Evolutionary conservation across 768 basidiomycete species (phyloP), one percentile per base, ranked within the genome.

Genomic region (Lactarius pseudohatsudake): DNA sequence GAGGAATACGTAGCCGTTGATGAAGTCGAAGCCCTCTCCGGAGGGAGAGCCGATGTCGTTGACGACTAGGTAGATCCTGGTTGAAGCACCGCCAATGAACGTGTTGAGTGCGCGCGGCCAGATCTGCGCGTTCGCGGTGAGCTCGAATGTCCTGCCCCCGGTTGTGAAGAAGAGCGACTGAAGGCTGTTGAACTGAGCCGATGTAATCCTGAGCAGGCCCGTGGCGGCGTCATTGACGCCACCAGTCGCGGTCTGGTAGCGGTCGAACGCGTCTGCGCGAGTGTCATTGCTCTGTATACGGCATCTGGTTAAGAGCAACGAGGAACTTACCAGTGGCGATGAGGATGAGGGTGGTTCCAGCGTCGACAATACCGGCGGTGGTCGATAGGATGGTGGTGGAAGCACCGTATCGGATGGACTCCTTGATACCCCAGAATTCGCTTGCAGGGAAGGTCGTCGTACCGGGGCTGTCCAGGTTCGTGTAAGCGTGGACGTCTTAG

Each of bases 1-100:
- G 32, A 86, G 77, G 80, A 84, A 86, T 5, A 75, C 70, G 71
- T 77, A 79, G 20, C 85, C 84, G 74, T 85, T 80, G 73, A 87
- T 79, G 68, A 86, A 85, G 76, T 85, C 83, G n/a, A 86, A 74
- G 15, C 84, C 85, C 66, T 78, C 22, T 57, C 82, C 84, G 11
- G 77, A 72, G 36, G 70, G 68, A 1, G 75, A 69, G 36, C 84
- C 85, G 43, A 82, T 67, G 72, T 72, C 70, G n/a, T 59, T 62
- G 59, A 80, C 76, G 59, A 81, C 72, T 36, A 77, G 75, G 72
- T 83, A 83, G 38, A 84, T 74, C 64, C 67, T 61, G 66, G 69
- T 54, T 0, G 71, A 43, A 8, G 65, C 73, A 41, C 83, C 82
- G 28, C 82, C 81, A 43, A 84, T 77, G 61, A 75, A 74, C 8